Conservation (phyloP, 2,329 filamentous ascomycete species). For the Beauveria bassiana region DNA sequence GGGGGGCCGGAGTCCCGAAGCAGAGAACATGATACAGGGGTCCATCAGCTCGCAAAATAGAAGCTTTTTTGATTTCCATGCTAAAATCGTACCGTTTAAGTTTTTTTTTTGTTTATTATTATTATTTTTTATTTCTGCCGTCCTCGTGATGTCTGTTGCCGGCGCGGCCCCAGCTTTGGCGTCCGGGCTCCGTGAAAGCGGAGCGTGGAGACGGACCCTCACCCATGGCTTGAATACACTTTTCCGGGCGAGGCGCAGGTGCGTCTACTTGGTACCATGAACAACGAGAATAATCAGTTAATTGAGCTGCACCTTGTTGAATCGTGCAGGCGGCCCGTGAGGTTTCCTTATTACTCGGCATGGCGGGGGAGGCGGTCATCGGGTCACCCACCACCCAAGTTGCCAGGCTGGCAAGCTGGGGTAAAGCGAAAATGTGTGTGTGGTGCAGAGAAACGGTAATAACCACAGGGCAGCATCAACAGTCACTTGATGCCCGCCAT, state of each 20-base stretch:
- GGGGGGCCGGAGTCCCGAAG: neutral
- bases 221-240: neutral
- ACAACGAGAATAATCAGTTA: neutral
- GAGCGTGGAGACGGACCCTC: neutral
- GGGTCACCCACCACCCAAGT: neutral
- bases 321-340: neutral
- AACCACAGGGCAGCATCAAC: neutral
- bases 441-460: neutral
- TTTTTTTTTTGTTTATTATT: neutral
- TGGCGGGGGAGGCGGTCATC: neutral
- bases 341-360: neutral
- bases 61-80: no score
- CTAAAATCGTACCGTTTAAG: no score
- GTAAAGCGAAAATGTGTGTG: neutral
- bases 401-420: neutral
- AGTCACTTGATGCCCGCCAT: neutral
- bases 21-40: no score
- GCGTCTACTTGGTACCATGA: neutral
- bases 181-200: slow-evolving; percentile 10
- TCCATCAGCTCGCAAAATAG: no score
- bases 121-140: slow-evolving; percentile 15
- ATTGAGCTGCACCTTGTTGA: neutral
- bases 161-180: slow-evolving; percentile 11
- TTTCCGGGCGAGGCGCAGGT: neutral
- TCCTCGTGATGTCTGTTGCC: slow-evolving; percentile 22